These are phyloP conservation scores for Hamamelis virginiana DNA, from an alignment of 164 flowering plant genomes.

Conservation along the genomic window DNA sequence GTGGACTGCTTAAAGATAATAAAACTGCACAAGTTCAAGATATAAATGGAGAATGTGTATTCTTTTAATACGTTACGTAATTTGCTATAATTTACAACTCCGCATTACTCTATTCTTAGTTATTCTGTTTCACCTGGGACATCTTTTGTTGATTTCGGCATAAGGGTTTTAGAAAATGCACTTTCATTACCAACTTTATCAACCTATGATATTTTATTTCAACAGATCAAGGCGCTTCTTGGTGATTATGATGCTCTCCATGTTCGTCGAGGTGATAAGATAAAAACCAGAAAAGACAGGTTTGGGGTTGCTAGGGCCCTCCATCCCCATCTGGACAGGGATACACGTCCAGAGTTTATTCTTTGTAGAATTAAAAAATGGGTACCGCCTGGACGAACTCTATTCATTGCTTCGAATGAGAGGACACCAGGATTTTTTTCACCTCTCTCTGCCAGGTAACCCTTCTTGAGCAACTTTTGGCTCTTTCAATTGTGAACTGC, in stretches of 20 bases:
- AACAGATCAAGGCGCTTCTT: conserved; percentile 71
- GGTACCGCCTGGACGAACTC: conserved; percentile 81
- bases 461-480: background rate
- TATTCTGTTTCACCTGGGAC: background rate
- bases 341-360: conserved; percentile 87
- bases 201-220: conserved; percentile 6
- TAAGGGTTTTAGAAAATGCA: background rate
- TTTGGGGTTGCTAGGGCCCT: conserved; percentile 65
- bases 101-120: background rate
- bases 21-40: no score
- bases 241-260: conserved; percentile 96
- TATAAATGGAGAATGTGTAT: no score
- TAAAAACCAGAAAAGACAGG: conserved; percentile 88
- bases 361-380: conserved; percentile 68
- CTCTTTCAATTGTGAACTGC: background rate
- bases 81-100: background rate
- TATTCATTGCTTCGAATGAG: conserved; percentile 97
- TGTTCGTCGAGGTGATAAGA: conserved; percentile 93
- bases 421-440: conserved; percentile 84
- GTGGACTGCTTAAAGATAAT: no score
- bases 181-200: background rate
- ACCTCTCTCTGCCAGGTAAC: conserved; percentile 80
- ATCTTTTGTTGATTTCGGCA: background rate
- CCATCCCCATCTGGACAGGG: conserved; percentile 95
- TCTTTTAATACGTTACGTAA: no score